Conservation (phyloP, 495 filamentous ascomycete species). For the Penicilliopsis zonata region DNA sequence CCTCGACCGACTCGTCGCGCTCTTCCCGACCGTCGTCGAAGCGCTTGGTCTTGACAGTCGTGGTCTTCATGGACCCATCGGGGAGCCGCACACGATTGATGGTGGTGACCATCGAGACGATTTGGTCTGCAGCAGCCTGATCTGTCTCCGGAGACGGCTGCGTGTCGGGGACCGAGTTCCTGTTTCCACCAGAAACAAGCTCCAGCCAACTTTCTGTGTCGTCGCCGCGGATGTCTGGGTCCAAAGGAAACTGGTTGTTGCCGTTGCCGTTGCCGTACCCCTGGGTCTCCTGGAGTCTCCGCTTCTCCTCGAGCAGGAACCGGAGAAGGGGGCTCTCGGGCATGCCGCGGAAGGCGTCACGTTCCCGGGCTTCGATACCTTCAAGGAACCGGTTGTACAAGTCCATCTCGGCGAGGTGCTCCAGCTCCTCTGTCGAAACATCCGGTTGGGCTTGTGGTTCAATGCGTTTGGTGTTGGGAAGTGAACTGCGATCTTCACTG, state of each 20-base stretch:
- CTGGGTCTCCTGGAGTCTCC: slow-evolving; percentile 5
- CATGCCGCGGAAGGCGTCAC: slow-evolving; percentile 13
- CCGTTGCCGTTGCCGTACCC: neutral
- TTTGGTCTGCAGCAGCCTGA: slow-evolving; percentile 9
- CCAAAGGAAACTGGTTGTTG: neutral
- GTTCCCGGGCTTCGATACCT: slow-evolving; percentile 23
- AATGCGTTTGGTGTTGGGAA: neutral
- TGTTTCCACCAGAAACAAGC: slow-evolving; percentile 18
- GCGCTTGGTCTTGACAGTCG: slow-evolving; percentile 44
- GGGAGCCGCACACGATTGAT: slow-evolving; percentile 40
- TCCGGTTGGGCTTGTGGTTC: neutral
- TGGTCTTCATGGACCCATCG: slow-evolving; percentile 51
- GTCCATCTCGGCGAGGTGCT: slow-evolving; percentile 27
- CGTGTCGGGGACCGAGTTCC: slow-evolving; percentile 17
- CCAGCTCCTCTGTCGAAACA: slow-evolving; percentile 3
- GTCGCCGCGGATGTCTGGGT: slow-evolving; percentile 9
- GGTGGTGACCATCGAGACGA: slow-evolving; percentile 46
- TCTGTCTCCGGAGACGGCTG: slow-evolving; percentile 3
- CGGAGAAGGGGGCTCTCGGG: slow-evolving; percentile 23
- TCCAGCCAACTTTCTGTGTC: slow-evolving; percentile 20
- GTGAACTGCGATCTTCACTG: slow-evolving; percentile 3
- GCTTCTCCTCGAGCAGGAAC: slow-evolving; percentile 20
- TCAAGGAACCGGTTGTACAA: slow-evolving; percentile 34
- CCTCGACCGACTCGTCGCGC: slow-evolving; percentile 33
- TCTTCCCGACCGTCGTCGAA: slow-evolving; percentile 55